Base-by-base conservation (phyloP, 176 grass and related monocot genomes). In the Areca catechu region DNA sequence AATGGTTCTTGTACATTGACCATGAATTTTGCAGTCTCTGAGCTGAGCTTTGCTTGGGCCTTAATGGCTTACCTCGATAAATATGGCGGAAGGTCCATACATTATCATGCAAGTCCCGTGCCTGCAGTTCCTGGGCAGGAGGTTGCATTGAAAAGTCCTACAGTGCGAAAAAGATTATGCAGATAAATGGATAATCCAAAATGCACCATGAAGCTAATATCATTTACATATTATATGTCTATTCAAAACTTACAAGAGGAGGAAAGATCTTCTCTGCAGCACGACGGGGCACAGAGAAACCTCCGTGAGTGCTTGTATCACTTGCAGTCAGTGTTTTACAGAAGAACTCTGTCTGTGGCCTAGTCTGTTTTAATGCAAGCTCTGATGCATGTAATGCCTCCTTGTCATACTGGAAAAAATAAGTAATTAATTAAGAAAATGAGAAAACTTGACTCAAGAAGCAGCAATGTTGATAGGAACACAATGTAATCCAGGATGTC, bases 221-320 rank as follows among this genome's bases (percentile, higher is more conserved):
- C 9, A 10, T 43, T 43, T 43, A 43, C 10, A 43, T 43, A 43
- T 43, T 43, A 12, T 2, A 12, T 43, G 34, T 12, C 34, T 43
- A 43, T 43, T 2, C 12, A 43, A 43, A 24, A 28, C 86, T 76
- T 69, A 90, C 86, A 72, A 90, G 82, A 76, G 49, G 78, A 54
- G 82, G 78, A 7, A 90, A 90, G 55, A 79, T 82, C 37, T 80
- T 78, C 79, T 90, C 86, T 0, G 86, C 86, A 49, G 86, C 68
- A 54, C 82, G 78, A 10, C 86, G 75, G 68, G 86, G 86, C 50
- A 90, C 86, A 20, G 86, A 90, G 72, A 90, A 90, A 28, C 86
- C 86, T 73, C 86, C 86, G 51, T 90, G 86, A 22, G 86, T 90
- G 75, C 86, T 90, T 72, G 86, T 90, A 73, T 90, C 86, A 82